Percentiles rank a stretch among this genome's conserved stretches.
Conservation (phyloP, 2,329 filamentous ascomycete genomes). For the Fusarium poae region DNA sequence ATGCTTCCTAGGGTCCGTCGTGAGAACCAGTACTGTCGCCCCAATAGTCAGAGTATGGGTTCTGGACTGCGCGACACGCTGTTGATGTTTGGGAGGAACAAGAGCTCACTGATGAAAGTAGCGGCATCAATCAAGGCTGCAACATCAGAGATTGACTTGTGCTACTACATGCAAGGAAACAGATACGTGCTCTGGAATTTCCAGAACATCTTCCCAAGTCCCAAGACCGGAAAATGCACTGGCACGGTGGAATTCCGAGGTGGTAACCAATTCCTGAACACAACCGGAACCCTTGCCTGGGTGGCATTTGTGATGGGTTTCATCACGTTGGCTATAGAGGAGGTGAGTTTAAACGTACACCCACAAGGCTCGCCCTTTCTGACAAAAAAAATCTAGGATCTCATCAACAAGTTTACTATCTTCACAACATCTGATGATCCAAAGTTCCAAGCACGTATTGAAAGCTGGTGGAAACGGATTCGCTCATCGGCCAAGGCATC, state of each 20-base stretch:
- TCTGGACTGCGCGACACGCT: constrained; percentile 51
- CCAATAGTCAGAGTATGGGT: constrained; percentile 52
- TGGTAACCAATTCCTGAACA: constrained; percentile 56
- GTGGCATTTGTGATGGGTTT: constrained; percentile 57
- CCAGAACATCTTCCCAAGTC: constrained; percentile 55
- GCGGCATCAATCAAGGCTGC: constrained; percentile 49
- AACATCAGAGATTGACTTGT: constrained; percentile 51
- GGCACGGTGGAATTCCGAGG: constrained; percentile 58
- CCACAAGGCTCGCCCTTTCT: constrained; percentile 4
- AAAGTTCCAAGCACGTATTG: constrained; percentile 48
- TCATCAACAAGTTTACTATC: constrained; percentile 49
- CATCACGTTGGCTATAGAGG: constrained; percentile 54
- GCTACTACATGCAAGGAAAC: constrained; percentile 56
- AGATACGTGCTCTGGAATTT: constrained; percentile 59
- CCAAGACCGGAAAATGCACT: constrained; percentile 55
- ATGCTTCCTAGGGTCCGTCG: constrained; percentile 52
- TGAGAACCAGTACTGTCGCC: constrained; percentile 54
- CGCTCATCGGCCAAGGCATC: constrained; percentile 54
- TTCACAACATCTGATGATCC: constrained; percentile 50
- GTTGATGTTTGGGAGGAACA: constrained; percentile 47
- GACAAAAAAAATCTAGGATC: constrained; percentile 46
- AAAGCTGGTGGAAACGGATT: constrained; percentile 54
- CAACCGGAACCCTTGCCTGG: constrained; percentile 56
- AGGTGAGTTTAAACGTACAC: constrained; percentile 45
- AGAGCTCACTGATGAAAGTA: constrained; percentile 46